Percentiles rank a stretch among this genome's conserved stretches.
These are phyloP conservation scores for Ascochyta rabiei DNA, from an alignment of 2,329 filamentous ascomycete species.

Conservation along the genomic window DNA sequence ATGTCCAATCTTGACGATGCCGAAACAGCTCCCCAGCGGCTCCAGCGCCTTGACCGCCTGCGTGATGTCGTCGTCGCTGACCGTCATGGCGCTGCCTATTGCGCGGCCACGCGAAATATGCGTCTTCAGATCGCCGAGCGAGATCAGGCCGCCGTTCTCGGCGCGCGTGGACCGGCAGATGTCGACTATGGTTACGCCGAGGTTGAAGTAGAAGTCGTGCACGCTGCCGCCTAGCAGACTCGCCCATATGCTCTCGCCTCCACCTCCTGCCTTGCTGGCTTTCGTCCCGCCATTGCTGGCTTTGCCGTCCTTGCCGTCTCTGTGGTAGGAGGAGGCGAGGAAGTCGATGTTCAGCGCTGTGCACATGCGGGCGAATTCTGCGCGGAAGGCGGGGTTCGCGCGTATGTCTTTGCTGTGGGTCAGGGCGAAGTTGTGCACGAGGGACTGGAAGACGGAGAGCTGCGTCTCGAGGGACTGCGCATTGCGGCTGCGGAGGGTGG, in stretches of 20 bases:
- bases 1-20: slow-evolving; percentile 80
- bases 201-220: slow-evolving; percentile 98
- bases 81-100: slow-evolving; percentile 73
- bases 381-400: slow-evolving; percentile 91
- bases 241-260: slow-evolving; percentile 79
- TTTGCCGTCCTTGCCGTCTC: slow-evolving; percentile 55
- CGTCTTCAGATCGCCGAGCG: slow-evolving; percentile 79
- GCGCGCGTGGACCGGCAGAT: slow-evolving; percentile 83
- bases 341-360: slow-evolving; percentile 96
- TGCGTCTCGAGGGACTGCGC: slow-evolving; percentile 87
- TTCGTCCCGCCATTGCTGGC: slow-evolving; percentile 14
- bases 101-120: slow-evolving; percentile 70
- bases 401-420: slow-evolving; percentile 96
- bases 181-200: slow-evolving; percentile 94
- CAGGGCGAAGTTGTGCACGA: slow-evolving; percentile 92
- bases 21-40: slow-evolving; percentile 87
- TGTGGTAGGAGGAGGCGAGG: slow-evolving; percentile 63
- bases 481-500: slow-evolving; percentile 81
- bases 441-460: slow-evolving; percentile 91
- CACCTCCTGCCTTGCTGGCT: slow-evolving; percentile 11
- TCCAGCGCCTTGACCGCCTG: slow-evolving; percentile 85
- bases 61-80: slow-evolving; percentile 91
- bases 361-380: slow-evolving; percentile 98
- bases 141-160: slow-evolving; percentile 92
- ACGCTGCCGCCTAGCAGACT: slow-evolving; percentile 90